Percentiles rank a stretch among this genome's conserved stretches.
phyloP scores from a whole-genome alignment of 2,329 filamentous ascomycete species.

The Pseudovirgaria hyperparasitica region DNA sequence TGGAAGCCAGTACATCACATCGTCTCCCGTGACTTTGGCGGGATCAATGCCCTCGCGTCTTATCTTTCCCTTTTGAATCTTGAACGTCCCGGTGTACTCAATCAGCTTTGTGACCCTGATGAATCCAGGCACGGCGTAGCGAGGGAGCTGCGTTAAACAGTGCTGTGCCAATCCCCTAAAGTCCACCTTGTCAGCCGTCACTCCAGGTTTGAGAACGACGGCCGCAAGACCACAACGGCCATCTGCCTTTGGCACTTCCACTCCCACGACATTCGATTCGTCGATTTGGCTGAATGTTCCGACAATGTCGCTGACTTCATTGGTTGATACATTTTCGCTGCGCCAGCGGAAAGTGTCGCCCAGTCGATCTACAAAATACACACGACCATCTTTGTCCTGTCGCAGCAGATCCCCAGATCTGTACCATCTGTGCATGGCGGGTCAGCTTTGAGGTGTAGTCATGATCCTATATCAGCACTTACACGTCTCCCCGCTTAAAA shows the following conservation, averaged over 20 bases:
- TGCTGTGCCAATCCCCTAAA: conserved; percentile 26
- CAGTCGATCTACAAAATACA: conserved; percentile 25
- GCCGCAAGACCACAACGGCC: conserved; percentile 31
- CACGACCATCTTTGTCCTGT: conserved; percentile 19
- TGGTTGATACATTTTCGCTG: conserved; percentile 34
- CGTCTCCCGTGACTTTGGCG: conserved; percentile 23
- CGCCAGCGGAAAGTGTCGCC: conserved; percentile 29
- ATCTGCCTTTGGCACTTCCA: conserved; percentile 30
- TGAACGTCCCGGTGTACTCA: conserved; percentile 34
- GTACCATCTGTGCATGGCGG: too few species aligned
- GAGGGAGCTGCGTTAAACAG: conserved; percentile 25
- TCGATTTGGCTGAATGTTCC: conserved; percentile 27
- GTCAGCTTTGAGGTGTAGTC: conserved; percentile 1
- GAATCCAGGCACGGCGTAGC: conserved; percentile 34
- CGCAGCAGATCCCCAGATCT: conserved; percentile 26
- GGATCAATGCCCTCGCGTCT: conserved; percentile 31
- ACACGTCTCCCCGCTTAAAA: conserved; percentile 26
- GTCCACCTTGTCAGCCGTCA: conserved; percentile 17
- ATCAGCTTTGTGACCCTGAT: conserved; percentile 25
- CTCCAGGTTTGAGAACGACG: conserved; percentile 22
- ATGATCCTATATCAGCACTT: conserved; percentile 1
- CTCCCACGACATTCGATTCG: conserved; percentile 33
- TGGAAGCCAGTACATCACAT: conserved; percentile 31
- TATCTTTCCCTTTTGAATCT: conserved; percentile 31
- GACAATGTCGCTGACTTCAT: conserved; percentile 30